Conservation (phyloP, 192 early-diverging fungal species). For the Entomortierella parvispora region DNA sequence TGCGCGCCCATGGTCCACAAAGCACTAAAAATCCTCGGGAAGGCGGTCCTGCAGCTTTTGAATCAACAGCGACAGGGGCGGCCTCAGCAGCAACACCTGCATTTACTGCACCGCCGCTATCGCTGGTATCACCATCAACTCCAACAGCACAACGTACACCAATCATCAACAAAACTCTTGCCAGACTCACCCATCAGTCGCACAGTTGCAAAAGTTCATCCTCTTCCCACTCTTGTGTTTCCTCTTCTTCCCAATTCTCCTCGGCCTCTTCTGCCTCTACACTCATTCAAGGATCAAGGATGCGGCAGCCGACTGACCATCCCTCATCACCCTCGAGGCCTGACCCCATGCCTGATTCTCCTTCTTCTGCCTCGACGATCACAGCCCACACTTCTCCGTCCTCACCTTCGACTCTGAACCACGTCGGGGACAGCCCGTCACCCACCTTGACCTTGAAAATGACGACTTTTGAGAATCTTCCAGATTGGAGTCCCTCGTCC, state of each 20-base stretch:
- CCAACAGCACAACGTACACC: neutral
- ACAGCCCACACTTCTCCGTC: neutral
- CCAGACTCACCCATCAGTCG: neutral
- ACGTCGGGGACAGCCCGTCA: neutral
- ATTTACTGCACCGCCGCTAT: neutral
- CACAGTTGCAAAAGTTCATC: neutral
- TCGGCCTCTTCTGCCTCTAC: constrained; percentile 1
- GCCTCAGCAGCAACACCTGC: neutral
- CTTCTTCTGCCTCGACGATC: neutral
- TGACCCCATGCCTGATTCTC: neutral
- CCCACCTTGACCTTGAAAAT: constrained; percentile 1
- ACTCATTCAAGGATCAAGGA: constrained; percentile 9
- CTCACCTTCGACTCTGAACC: constrained; percentile 12
- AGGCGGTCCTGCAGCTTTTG: too few species aligned
- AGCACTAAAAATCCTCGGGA: neutral
- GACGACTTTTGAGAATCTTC: neutral
- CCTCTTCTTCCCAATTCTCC: too few species aligned
- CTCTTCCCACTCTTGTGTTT: too few species aligned
- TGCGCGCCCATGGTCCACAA: neutral
- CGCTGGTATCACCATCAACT: neutral
- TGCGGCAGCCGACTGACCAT: too few species aligned
- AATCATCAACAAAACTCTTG: constrained; percentile 17
- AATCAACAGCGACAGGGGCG: neutral
- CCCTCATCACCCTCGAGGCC: neutral
- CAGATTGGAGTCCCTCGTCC: neutral